Evolutionary conservation across 2,329 filamentous ascomycete species (phyloP).

Genomic region (Fusarium begoniae): DNA sequence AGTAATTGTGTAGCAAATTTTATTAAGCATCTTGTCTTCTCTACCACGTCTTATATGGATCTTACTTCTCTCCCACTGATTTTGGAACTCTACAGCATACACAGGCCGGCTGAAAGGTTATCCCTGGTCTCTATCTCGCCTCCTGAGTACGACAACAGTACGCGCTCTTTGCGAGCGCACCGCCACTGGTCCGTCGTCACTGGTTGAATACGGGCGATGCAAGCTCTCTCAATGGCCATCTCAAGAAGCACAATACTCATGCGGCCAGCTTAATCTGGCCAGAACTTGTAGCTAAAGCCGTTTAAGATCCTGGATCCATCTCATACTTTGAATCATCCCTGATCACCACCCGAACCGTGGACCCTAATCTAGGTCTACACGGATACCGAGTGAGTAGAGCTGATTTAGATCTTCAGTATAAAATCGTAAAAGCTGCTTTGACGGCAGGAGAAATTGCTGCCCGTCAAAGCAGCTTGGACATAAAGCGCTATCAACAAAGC

Average conservation of each 20-base stretch:
- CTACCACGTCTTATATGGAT: background rate
- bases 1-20: background rate
- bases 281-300: background rate
- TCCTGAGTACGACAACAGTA: background rate
- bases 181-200: background rate
- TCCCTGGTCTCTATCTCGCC: background rate
- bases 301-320: background rate
- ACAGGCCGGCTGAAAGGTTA: background rate
- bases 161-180: background rate
- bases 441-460: background rate
- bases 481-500: background rate
- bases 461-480: background rate
- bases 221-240: background rate
- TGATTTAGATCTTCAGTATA: background rate
- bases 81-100: background rate
- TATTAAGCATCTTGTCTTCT: background rate
- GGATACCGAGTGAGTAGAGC: too few relatives aligned
- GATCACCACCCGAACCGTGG: background rate
- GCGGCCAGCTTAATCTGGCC: background rate
- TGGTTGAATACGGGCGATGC: background rate
- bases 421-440: background rate
- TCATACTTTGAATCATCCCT: background rate
- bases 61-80: background rate
- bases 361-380: too few relatives aligned
- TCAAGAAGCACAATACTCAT: background rate